A percentile compares a stretch with the other conserved stretches of the same genome.
phyloP scores from a whole-genome alignment of 2,329 filamentous ascomycete species.

The Gaeumannomyces sp. region DNA sequence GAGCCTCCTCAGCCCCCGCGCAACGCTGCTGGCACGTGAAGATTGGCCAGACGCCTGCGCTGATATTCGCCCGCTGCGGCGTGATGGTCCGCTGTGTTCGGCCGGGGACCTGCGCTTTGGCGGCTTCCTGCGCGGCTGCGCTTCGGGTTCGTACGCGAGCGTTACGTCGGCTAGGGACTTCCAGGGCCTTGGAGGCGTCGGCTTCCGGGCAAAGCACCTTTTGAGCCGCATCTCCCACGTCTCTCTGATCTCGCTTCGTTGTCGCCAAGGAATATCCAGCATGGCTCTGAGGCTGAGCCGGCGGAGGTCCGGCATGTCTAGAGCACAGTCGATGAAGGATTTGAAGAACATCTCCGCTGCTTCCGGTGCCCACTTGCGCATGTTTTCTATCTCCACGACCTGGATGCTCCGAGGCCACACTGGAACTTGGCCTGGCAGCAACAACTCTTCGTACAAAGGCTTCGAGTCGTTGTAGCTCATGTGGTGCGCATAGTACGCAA shows the following conservation, averaged over 20 bases:
- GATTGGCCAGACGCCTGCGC: conserved; percentile 18
- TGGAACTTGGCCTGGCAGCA: conserved; percentile 60
- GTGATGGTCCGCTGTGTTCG: conserved; percentile 20
- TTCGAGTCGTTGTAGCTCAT: conserved; percentile 63
- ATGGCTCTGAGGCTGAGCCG: conserved; percentile 69
- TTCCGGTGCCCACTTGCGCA: conserved; percentile 66
- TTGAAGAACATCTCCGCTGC: conserved; percentile 72
- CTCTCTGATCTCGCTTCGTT: conserved; percentile 71
- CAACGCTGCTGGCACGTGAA: conserved; percentile 24
- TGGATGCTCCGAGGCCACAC: conserved; percentile 71
- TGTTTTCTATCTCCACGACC: conserved; percentile 66
- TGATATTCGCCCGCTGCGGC: conserved; percentile 32
- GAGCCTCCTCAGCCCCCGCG: conserved; percentile 18
- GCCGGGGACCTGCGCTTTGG: not conserved
- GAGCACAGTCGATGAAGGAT: conserved; percentile 68
- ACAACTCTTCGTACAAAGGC: conserved; percentile 64
- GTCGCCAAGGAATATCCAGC: conserved; percentile 74
- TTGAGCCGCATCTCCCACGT: conserved; percentile 69
- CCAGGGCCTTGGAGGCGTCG: conserved; percentile 18
- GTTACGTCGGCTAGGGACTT: conserved; percentile 13
- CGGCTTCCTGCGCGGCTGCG: not conserved
- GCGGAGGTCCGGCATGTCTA: conserved; percentile 59
- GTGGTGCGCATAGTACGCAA: conserved; percentile 70
- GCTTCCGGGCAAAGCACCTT: conserved; percentile 53
- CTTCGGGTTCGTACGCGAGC: conserved; percentile 8